A percentile compares a stretch with the other conserved stretches of the same genome.
These are phyloP conservation scores for Sambucus nigra DNA, from an alignment of 129 eudicot species.

Conservation along the genomic window DNA sequence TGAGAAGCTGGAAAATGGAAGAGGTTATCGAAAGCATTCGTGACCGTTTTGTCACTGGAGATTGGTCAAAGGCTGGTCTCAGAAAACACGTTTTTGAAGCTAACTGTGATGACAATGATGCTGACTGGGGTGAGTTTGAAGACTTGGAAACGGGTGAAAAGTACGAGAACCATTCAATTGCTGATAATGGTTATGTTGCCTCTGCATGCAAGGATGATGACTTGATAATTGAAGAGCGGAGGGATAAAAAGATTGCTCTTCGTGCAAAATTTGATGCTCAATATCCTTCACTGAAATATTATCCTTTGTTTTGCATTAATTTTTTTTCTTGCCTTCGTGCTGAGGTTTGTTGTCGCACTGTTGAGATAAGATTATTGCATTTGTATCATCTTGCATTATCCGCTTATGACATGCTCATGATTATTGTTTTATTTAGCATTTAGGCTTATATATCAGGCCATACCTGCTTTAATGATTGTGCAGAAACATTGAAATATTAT, in stretches of 20 bases:
- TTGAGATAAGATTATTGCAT: too few species aligned
- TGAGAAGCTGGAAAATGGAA: constrained; percentile 53
- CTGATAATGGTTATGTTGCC: constrained; percentile 13
- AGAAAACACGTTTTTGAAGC: constrained; percentile 37
- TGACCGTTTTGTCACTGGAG: constrained; percentile 92
- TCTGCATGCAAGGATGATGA: constrained; percentile 21
- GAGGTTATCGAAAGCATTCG: constrained; percentile 57
- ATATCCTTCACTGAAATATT: constrained; percentile 49
- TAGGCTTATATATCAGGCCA: too few species aligned
- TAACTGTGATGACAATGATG: constrained; percentile 45
- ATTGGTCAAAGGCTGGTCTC: constrained; percentile 81
- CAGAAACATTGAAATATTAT: not conserved
- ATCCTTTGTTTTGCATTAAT: too few species aligned
- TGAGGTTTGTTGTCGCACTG: too few species aligned
- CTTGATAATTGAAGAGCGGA: constrained; percentile 44
- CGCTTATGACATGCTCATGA: too few species aligned
- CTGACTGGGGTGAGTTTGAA: constrained; percentile 69
- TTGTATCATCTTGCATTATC: too few species aligned
- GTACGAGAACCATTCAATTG: constrained; percentile 27
- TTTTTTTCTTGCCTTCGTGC: too few species aligned
- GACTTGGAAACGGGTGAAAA: constrained; percentile 84
- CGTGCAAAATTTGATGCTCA: constrained; percentile 91
- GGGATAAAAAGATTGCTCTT: constrained; percentile 83
- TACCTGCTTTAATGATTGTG: too few species aligned
- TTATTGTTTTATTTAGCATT: too few species aligned